Percentiles rank a stretch among this genome's conserved stretches.
Conservation (phyloP, 768 basidiomycete genomes). For the Auricularia auricula-judae region DNA sequence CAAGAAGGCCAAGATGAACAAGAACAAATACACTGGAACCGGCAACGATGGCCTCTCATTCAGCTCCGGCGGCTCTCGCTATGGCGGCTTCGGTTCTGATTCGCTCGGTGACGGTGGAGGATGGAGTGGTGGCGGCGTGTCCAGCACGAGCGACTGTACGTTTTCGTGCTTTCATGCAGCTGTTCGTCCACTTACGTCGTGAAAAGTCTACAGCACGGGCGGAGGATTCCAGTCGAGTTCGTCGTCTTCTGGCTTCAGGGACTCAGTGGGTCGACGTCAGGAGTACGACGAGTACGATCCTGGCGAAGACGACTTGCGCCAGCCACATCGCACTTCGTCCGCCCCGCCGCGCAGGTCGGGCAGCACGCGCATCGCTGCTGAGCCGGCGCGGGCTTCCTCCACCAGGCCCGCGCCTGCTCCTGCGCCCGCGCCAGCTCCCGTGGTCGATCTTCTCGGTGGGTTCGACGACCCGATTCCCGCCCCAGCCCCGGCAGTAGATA, state of each 20-base stretch:
- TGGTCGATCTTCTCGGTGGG: slow-evolving; percentile 64
- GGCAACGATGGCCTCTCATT: slow-evolving; percentile 72
- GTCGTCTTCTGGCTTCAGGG: slow-evolving; percentile 40
- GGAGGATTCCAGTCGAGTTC: background rate
- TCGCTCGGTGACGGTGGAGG: slow-evolving; percentile 18
- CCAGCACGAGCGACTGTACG: slow-evolving; percentile 4
- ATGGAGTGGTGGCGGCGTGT: slow-evolving; percentile 16
- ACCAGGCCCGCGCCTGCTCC: slow-evolving; percentile 13
- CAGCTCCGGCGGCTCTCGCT: slow-evolving; percentile 41
- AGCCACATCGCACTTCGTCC: slow-evolving; percentile 11
- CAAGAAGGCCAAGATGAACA: slow-evolving; percentile 85
- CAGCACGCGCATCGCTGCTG: slow-evolving; percentile 22
- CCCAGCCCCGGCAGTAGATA: slow-evolving; percentile 27
- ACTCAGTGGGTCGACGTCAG: slow-evolving; percentile 35
- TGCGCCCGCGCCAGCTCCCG: slow-evolving; percentile 13
- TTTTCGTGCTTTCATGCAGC: background rate
- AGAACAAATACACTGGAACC: slow-evolving; percentile 78
- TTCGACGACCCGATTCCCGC: slow-evolving; percentile 45
- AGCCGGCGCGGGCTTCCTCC: slow-evolving; percentile 22
- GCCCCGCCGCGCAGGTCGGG: slow-evolving; percentile 23
- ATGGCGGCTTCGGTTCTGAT: slow-evolving; percentile 64
- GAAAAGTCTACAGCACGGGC: background rate
- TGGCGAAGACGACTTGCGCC: slow-evolving; percentile 69
- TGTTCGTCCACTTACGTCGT: background rate
- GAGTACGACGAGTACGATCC: slow-evolving; percentile 94